Conservation (phyloP, 768 basidiomycete species). For the Boletus barrowsii region DNA sequence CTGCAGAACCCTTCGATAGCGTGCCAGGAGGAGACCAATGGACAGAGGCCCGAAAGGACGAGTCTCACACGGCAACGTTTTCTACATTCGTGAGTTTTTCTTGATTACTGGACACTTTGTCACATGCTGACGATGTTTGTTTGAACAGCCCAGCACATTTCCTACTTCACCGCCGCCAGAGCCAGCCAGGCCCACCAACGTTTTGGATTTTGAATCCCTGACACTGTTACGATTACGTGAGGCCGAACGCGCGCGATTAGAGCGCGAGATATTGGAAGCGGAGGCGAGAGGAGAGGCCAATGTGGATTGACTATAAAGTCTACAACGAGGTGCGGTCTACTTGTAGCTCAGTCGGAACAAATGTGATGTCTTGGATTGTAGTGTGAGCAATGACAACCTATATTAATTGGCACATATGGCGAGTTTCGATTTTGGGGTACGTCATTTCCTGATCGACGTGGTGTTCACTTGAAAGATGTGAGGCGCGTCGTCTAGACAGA, state of each 20-base stretch:
- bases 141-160: conserved; percentile 18
- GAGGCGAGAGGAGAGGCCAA: conserved; percentile 42
- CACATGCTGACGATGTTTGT: conserved; percentile 5
- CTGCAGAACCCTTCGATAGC: conserved; percentile 25
- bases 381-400: neutral
- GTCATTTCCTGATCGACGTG: neutral
- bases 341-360: conserved; percentile 4
- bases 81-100: conserved; percentile 36
- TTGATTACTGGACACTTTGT: neutral
- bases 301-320: neutral
- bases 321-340: conserved; percentile 11
- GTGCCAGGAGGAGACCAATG: neutral
- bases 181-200: conserved; percentile 31
- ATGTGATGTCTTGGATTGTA: conserved; percentile 3
- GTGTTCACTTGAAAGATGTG: no score
- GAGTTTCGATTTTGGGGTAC: neutral
- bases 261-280: conserved; percentile 70
- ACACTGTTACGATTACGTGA: conserved; percentile 80
- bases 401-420: no score
- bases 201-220: conserved; percentile 74
- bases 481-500: no score
- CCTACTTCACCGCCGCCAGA: conserved; percentile 16
- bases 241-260: conserved; percentile 73
- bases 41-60: neutral
- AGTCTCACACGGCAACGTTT: conserved; percentile 35